Conservation (phyloP, 1,284 basidiomycete species). For the Rhizoctonia solani region DNA sequence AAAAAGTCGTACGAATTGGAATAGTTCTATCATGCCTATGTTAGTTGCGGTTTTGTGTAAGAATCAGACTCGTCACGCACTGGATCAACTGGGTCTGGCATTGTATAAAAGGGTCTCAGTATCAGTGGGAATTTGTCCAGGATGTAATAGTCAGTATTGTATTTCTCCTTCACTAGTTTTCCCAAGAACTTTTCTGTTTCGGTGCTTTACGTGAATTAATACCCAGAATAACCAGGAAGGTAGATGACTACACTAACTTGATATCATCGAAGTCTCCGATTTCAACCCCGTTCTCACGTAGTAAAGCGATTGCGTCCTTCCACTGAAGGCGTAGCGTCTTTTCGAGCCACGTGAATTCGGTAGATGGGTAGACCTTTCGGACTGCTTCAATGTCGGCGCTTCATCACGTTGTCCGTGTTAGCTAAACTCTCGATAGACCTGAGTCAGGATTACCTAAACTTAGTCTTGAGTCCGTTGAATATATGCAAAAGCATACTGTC, state of each 20-base stretch:
- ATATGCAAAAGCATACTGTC: slow-evolving; percentile 83
- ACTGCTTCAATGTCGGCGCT: slow-evolving; percentile 70
- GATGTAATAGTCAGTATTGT: slow-evolving; percentile 96
- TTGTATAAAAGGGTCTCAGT: slow-evolving; percentile 97
- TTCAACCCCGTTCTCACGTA: slow-evolving; percentile 81
- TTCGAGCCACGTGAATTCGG: slow-evolving; percentile 87
- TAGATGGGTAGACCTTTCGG: slow-evolving; percentile 85
- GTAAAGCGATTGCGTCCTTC: slow-evolving; percentile 83
- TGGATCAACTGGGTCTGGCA: slow-evolving; percentile 89
- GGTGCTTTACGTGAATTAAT: slow-evolving; percentile 60
- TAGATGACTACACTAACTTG: slow-evolving; percentile 56
- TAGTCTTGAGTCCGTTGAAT: slow-evolving; percentile 79
- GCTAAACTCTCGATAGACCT: slow-evolving; percentile 54
- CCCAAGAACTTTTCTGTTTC: slow-evolving; percentile 93
- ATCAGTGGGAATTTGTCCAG: slow-evolving; percentile 95
- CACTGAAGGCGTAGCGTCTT: slow-evolving; percentile 84
- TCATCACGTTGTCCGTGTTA: background rate
- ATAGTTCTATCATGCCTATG: slow-evolving; percentile 60
- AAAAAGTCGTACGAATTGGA: slow-evolving; percentile 99
- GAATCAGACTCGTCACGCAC: slow-evolving; percentile 52
- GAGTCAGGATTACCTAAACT: slow-evolving; percentile 74
- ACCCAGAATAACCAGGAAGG: background rate
- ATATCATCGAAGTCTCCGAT: slow-evolving; percentile 82
- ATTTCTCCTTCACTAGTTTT: slow-evolving; percentile 85
- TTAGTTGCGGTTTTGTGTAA: background rate